A percentile compares a stretch with the other conserved stretches of the same genome.
Conservation (phyloP, 805 yeast genomes). For the Candida cerambycidarum region DNA sequence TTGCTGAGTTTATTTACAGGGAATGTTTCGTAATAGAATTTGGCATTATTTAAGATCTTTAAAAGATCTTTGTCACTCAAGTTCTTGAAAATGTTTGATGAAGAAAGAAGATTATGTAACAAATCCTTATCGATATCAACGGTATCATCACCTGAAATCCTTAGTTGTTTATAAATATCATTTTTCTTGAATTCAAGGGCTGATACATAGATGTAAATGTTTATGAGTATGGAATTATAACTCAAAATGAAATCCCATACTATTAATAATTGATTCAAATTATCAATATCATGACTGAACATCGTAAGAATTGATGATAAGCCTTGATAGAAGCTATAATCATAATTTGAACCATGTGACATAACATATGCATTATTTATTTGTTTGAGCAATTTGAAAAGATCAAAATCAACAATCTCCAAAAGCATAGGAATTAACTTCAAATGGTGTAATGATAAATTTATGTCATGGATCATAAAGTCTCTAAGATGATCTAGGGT, state of each 20-base stretch:
- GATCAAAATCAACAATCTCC: conserved; percentile 43
- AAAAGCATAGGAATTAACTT: conserved; percentile 64
- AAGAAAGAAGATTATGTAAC: conserved; percentile 37
- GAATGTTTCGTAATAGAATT: conserved; percentile 23
- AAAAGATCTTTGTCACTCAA: conserved; percentile 28
- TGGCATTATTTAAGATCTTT: conserved; percentile 26
- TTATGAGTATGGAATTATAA: conserved; percentile 51
- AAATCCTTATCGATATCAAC: conserved; percentile 30
- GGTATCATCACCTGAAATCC: conserved; percentile 8
- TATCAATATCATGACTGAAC: conserved; percentile 50
- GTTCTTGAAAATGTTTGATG: conserved; percentile 26
- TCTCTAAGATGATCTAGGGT: conserved; percentile 72
- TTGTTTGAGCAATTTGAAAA: conserved; percentile 45
- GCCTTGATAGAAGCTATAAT: conserved; percentile 58
- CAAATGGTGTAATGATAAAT: conserved; percentile 65
- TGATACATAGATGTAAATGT: conserved; percentile 62
- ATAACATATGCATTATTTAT: conserved; percentile 48
- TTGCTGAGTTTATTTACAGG: conserved; percentile 24
- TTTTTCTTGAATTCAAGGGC: conserved; percentile 48
- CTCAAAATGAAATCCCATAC: conserved; percentile 72
- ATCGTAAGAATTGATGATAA: conserved; percentile 77
- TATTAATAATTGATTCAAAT: conserved; percentile 48
- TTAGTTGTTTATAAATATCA: conserved; percentile 34
- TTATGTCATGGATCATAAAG: conserved; percentile 73
- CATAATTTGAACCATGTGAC: conserved; percentile 68